Evolutionary conservation across 441 rosid genomes (phyloP).

Genomic region (Populus tomentosa): DNA sequence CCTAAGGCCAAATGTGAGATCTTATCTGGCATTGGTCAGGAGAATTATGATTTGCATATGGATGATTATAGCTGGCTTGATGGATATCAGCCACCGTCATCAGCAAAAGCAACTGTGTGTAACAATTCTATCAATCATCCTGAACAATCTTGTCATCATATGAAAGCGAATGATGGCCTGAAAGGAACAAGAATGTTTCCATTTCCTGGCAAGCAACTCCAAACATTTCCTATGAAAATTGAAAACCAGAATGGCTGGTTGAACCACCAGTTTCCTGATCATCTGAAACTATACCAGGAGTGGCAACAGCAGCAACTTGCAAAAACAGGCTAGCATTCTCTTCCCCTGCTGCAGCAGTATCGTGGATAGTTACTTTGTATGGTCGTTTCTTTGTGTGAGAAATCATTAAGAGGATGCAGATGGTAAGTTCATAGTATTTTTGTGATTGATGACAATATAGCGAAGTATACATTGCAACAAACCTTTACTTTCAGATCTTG

Average conservation of each 20-base stretch:
- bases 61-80: slow-evolving; percentile 99
- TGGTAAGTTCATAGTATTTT: slow-evolving; percentile 35
- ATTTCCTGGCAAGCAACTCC: slow-evolving; percentile 75
- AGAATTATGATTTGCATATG: slow-evolving; percentile 29
- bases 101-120: slow-evolving; percentile 35
- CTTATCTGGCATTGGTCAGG: slow-evolving; percentile 39
- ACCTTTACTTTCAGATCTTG: too few relatives aligned
- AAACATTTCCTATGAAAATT: slow-evolving; percentile 38
- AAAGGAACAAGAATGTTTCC: slow-evolving; percentile 61
- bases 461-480: neutral
- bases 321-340: slow-evolving; percentile 50
- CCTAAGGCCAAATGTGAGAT: slow-evolving; percentile 42
- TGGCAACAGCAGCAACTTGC: slow-evolving; percentile 48
- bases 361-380: slow-evolving; percentile 71
- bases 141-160: slow-evolving; percentile 30
- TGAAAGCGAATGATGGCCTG: slow-evolving; percentile 44
- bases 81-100: slow-evolving; percentile 67
- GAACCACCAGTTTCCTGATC: slow-evolving; percentile 41
- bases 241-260: slow-evolving; percentile 52
- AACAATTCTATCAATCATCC: slow-evolving; percentile 40
- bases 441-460: too few relatives aligned
- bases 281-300: slow-evolving; percentile 40
- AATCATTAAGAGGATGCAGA: slow-evolving; percentile 34
- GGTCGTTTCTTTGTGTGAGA: slow-evolving; percentile 80
- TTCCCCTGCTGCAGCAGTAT: slow-evolving; percentile 61